phyloP scores from a whole-genome alignment of 2,329 filamentous ascomycete species.

The Neofusicoccum parvum region DNA sequence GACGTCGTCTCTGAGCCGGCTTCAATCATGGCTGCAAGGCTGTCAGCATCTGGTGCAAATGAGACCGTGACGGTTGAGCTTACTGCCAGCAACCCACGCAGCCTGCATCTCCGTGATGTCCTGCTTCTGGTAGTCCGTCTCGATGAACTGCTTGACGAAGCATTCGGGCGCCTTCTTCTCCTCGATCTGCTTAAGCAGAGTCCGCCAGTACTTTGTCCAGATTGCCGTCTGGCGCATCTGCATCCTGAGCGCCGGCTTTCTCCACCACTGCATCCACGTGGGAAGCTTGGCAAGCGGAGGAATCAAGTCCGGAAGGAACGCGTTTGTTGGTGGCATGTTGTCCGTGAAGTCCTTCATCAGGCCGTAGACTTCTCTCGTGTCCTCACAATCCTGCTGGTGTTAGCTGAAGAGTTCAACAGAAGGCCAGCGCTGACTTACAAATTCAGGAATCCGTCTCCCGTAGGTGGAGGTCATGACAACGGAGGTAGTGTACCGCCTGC shows the following conservation, averaged over 20 bases:
- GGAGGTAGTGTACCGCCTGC: constrained; percentile 34
- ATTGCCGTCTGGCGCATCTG: constrained; percentile 37
- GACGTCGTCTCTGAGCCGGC: constrained; percentile 36
- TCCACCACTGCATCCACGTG: constrained; percentile 35
- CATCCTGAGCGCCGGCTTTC: constrained; percentile 30
- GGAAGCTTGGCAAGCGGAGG: constrained; percentile 34
- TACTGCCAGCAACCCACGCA: constrained; percentile 37
- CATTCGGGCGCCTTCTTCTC: constrained; percentile 37
- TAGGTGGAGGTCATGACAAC: constrained; percentile 43
- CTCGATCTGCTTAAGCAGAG: constrained; percentile 35
- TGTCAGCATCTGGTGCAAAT: too few species aligned
- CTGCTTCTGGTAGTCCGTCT: constrained; percentile 40
- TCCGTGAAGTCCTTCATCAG: constrained; percentile 40
- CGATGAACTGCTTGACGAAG: constrained; percentile 39
- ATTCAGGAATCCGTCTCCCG: constrained; percentile 35
- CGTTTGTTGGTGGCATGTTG: constrained; percentile 30
- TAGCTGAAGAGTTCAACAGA: neutral
- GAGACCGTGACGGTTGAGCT: neutral
- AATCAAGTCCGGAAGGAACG: constrained; percentile 36
- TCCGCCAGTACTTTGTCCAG: constrained; percentile 36
- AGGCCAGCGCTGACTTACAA: constrained; percentile 27
- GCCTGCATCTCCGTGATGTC: constrained; percentile 39
- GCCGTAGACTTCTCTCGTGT: constrained; percentile 35
- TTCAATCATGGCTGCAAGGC: constrained; percentile 28
- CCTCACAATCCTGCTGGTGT: constrained; percentile 32